A percentile compares a stretch with the other conserved stretches of the same genome.
Evolutionary conservation across 2,329 filamentous ascomycete species (phyloP).

Genomic region (Aureobasidium uvarum): DNA sequence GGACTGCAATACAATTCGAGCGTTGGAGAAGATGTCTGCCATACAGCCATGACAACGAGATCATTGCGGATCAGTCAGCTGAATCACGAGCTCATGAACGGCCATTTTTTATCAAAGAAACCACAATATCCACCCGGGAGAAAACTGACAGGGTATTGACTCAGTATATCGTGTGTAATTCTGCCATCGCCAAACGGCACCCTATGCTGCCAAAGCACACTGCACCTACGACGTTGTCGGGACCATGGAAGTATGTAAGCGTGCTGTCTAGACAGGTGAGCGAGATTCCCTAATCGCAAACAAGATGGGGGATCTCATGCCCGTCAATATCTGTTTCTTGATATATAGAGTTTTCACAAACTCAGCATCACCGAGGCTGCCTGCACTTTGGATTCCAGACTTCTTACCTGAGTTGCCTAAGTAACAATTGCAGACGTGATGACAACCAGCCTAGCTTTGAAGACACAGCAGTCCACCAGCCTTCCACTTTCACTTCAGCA

Average conservation of each 20-base stretch:
- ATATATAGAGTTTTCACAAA: not conserved
- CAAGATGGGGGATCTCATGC: not conserved
- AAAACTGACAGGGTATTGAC: not conserved
- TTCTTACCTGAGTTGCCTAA: not conserved
- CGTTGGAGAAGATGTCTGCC: not conserved
- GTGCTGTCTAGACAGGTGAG: not conserved
- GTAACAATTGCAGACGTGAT: not conserved
- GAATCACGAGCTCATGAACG: not conserved
- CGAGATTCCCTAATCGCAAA: not conserved
- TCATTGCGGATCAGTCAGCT: not conserved
- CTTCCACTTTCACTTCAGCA: not conserved
- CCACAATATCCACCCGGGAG: too few relatives aligned
- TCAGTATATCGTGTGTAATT: not conserved
- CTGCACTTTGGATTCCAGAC: not conserved
- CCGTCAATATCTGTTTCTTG: not conserved
- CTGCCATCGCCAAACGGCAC: not conserved
- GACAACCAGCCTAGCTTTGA: not conserved
- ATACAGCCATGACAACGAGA: not conserved
- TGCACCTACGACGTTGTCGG: not conserved
- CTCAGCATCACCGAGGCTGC: not conserved
- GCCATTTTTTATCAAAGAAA: not conserved
- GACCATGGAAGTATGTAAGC: not conserved
- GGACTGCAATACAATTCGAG: not conserved
- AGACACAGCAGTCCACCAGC: not conserved
- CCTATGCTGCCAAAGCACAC: not conserved